These are phyloP conservation scores for Moniliella sp. DNA, from an alignment of 1,284 basidiomycete genomes.

Conservation along the genomic window DNA sequence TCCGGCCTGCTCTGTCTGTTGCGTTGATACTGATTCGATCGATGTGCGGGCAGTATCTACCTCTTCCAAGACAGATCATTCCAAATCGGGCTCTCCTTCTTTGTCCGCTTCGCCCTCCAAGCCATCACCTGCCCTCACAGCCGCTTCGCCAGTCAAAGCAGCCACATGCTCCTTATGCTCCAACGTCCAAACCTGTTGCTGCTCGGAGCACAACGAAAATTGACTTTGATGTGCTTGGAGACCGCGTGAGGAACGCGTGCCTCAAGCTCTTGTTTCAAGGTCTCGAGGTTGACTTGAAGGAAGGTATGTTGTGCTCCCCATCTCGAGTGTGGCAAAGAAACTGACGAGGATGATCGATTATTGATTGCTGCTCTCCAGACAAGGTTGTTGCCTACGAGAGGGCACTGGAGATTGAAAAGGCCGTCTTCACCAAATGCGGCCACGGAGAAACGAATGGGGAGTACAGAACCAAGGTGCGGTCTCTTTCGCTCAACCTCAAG, in stretches of 20 bases:
- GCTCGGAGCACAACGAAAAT: conserved; percentile 10
- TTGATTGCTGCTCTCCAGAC: no score
- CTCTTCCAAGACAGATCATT: no score
- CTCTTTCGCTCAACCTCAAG: conserved; percentile 71
- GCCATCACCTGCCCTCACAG: conserved; percentile 4
- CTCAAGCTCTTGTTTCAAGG: conserved; percentile 75
- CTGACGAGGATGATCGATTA: no score
- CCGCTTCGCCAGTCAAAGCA: conserved; percentile 2
- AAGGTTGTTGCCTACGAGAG: conserved; percentile 34
- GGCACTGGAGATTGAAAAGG: conserved; percentile 36
- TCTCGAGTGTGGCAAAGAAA: no score
- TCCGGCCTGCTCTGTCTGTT: no score
- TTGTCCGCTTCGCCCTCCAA: conserved; percentile 8
- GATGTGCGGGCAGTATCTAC: no score
- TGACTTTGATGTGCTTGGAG: conserved; percentile 34
- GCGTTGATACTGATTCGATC: no score
- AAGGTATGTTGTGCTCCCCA: no score
- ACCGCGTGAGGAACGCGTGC: conserved; percentile 61
- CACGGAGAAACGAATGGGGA: conserved; percentile 15
- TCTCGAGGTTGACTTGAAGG: conserved; percentile 38
- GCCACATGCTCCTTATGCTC: no score
- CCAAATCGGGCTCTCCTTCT: no score
- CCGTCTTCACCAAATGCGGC: conserved; percentile 23
- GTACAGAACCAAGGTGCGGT: conserved; percentile 65
- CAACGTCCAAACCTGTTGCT: no score